Conservation (phyloP, 805 yeast genomes). For the Wickerhamiella musiphila region DNA sequence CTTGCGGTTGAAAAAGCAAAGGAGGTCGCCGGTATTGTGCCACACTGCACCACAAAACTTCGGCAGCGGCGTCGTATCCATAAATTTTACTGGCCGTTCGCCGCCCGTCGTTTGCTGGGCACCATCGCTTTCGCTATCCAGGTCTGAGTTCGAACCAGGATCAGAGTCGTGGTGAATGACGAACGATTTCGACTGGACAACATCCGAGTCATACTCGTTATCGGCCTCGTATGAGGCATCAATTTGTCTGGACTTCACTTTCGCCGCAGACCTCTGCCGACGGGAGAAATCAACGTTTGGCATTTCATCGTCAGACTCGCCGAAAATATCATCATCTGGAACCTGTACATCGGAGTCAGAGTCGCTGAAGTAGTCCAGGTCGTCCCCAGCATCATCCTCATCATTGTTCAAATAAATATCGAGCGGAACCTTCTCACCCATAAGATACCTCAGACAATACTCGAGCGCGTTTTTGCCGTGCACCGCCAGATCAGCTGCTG, state of each 20-base stretch:
- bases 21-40: slow-evolving; percentile 61
- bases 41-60: slow-evolving; percentile 88
- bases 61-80: slow-evolving; percentile 79
- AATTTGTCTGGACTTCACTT: too few relatives aligned
- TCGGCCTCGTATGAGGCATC: too few relatives aligned
- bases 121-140: too few relatives aligned
- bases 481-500: slow-evolving; percentile 38
- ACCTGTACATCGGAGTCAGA: too few relatives aligned
- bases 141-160: too few relatives aligned
- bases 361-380: slow-evolving; percentile 16
- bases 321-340: slow-evolving; percentile 11
- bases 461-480: slow-evolving; percentile 58
- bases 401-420: slow-evolving; percentile 21
- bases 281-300: too few relatives aligned
- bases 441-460: slow-evolving; percentile 51
- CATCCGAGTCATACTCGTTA: slow-evolving; percentile 22
- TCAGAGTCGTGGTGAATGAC: too few relatives aligned
- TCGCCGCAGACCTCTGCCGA: too few relatives aligned
- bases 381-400: slow-evolving; percentile 13
- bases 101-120: slow-evolving; percentile 9
- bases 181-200: slow-evolving; percentile 10
- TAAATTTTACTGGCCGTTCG: slow-evolving; percentile 17
- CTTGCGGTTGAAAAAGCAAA: slow-evolving; percentile 58
- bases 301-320: not conserved
- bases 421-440: slow-evolving; percentile 43